Conservation (phyloP, 2,329 filamentous ascomycete species). For the Helotiales sp. region DNA sequence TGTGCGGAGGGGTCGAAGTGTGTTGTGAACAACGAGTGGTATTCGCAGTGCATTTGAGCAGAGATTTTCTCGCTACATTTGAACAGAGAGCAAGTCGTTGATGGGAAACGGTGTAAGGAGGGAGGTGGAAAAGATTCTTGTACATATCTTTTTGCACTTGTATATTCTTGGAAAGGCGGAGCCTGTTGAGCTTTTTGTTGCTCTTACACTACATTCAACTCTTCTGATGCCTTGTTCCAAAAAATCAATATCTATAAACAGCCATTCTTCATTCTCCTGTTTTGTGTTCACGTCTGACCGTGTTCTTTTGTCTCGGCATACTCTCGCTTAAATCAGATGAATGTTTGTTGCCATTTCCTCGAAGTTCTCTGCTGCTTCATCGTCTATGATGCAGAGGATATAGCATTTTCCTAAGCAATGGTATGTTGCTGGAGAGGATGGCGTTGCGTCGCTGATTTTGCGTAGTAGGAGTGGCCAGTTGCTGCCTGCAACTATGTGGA, state of each 20-base stretch:
- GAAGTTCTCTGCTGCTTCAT: neutral
- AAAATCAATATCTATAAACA: too few relatives aligned
- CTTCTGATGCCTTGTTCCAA: too few relatives aligned
- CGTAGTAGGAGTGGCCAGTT: neutral
- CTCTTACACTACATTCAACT: too few relatives aligned
- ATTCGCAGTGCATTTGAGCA: neutral
- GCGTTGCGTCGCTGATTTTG: neutral
- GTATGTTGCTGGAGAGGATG: neutral
- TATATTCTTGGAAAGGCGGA: neutral
- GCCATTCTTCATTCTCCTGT: too few relatives aligned
- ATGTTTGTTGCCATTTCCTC: neutral
- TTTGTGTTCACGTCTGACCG: too few relatives aligned
- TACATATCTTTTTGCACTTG: neutral
- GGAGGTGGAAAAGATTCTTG: neutral
- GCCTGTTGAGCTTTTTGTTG: neutral
- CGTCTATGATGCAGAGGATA: neutral
- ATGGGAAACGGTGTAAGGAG: neutral
- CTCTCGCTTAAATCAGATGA: slow-evolving; percentile 18
- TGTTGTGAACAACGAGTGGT: neutral
- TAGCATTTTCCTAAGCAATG: neutral
- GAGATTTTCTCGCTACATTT: neutral
- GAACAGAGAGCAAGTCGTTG: neutral
- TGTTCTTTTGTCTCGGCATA: too few relatives aligned
- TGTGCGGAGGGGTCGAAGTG: slow-evolving; percentile 8
- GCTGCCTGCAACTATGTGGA: neutral